Percentiles rank a stretch among this genome's conserved stretches.
Evolutionary conservation across 768 basidiomycete genomes (phyloP).

Genomic region (Boletus rufocinnamomeus): DNA sequence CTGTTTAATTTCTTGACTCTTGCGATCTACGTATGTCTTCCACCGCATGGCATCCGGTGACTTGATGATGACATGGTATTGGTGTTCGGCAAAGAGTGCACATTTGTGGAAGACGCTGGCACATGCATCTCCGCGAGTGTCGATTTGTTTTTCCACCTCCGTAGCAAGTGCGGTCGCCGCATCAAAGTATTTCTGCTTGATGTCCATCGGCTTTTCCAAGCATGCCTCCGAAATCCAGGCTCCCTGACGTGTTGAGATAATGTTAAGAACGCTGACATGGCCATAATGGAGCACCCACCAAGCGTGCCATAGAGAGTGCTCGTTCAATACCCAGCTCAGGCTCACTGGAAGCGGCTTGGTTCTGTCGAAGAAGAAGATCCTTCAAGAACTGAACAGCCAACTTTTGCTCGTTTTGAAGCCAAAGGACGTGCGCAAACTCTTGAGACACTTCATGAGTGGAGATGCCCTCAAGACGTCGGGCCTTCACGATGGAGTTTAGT

Average conservation of each 20-base stretch:
- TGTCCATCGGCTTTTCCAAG: slow-evolving; percentile 72
- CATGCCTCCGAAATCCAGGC: slow-evolving; percentile 90
- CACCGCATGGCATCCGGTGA: slow-evolving; percentile 71
- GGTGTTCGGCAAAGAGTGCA: slow-evolving; percentile 87
- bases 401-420: slow-evolving; percentile 84
- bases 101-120: slow-evolving; percentile 76
- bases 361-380: slow-evolving; percentile 31
- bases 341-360: slow-evolving; percentile 8
- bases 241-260: slow-evolving; percentile 53
- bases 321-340: slow-evolving; percentile 28
- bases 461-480: slow-evolving; percentile 57
- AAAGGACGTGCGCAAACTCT: slow-evolving; percentile 89
- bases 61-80: slow-evolving; percentile 70
- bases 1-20: slow-evolving; percentile 65
- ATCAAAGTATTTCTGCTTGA: slow-evolving; percentile 69
- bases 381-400: slow-evolving; percentile 76
- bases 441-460: slow-evolving; percentile 59
- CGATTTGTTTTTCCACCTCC: slow-evolving; percentile 24
- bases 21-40: slow-evolving; percentile 72
- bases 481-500: slow-evolving; percentile 79
- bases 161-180: slow-evolving; percentile 49
- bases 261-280: neutral
- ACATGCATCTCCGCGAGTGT: slow-evolving; percentile 32
- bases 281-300: slow-evolving; percentile 48
- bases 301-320: slow-evolving; percentile 56